Evolutionary conservation across 208 protist species (phyloP), one percentile per base, ranked within the genome.

Genomic region (Porcisia hertigi): DNA sequence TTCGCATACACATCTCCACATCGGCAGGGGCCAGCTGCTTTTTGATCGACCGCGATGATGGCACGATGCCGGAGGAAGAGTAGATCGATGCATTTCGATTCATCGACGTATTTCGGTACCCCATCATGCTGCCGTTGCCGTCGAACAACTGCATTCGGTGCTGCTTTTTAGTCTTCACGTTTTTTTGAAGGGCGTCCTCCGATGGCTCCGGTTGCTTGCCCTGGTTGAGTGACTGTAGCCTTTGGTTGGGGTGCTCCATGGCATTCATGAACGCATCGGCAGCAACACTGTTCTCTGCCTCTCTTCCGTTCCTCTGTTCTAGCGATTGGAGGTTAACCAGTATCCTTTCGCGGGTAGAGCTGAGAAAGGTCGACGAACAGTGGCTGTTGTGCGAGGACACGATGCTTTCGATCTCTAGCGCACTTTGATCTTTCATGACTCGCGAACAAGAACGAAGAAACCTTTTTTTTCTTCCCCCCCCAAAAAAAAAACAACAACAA

Each of bases 11-110:
- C 70, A 80, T 39, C 36, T 60, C 49, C 52, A 53, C 58, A 34
- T 80, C 70, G 5, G 70, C 59, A 11, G 34, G 18, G 34, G 70
- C 20, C 18, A 80, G 36, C 18, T 36, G 60, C 12, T 75, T 47
- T 63, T 75, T 80, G 1, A 69, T 65, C 18, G 69, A 70, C 49
- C 70, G 59, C 7, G 70, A 80, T 1, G 76, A 72, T 39, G 76
- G 76, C 1, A 34, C 76, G 25, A 80, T 58, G 5, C 70, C 69
- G 1, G 54, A 7, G 70, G 74, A 80, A 11, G 36, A 7, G 76
- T 80, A 80, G 12, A 69, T 4, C 0, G 76, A 75, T 0, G 16
- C 9, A 1, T 53, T 75, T 2, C 47, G 53, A 23, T 16, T 49
- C 1, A 34, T 52, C 12, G 58, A 1, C 3, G 39, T 60, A 30